Evolutionary conservation across 768 basidiomycete genomes (phyloP).

Genomic region (Grammothele lineata): DNA sequence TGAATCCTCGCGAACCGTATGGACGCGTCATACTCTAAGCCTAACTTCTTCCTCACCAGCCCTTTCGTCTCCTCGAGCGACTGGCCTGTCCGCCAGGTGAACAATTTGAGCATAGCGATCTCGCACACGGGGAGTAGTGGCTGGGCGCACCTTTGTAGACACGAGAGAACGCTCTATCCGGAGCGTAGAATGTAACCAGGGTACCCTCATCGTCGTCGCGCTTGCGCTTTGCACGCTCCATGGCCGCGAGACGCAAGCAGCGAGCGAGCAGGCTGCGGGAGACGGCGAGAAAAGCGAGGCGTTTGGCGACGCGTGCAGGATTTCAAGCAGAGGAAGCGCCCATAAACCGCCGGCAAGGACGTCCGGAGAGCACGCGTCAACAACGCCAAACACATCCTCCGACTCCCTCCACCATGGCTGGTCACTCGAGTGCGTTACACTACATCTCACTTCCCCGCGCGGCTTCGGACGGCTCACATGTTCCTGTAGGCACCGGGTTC

Average conservation of each 20-base stretch:
- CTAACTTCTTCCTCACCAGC: constrained; percentile 59
- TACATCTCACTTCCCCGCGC: not conserved
- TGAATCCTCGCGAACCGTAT: constrained; percentile 50
- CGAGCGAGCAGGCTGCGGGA: not conserved
- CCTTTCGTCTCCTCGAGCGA: constrained; percentile 55
- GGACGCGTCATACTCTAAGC: constrained; percentile 34
- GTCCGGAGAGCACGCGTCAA: constrained; percentile 11
- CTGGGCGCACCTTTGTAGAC: constrained; percentile 35
- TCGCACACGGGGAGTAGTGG: not conserved
- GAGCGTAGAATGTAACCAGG: constrained; percentile 36
- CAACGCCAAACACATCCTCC: constrained; percentile 13
- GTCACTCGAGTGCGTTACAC: constrained; percentile 20
- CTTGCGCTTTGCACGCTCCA: constrained; percentile 8
- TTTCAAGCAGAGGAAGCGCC: constrained; percentile 7
- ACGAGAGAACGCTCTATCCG: constrained; percentile 35
- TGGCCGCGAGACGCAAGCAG: not conserved
- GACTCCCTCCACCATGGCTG: constrained; percentile 25
- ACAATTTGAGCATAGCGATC: not conserved
- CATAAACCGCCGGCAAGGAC: not conserved
- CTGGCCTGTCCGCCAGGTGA: constrained; percentile 40
- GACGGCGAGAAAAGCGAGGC: not conserved
- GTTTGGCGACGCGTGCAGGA: not conserved
- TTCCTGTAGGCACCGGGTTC: constrained; percentile 62
- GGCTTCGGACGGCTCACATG: not conserved
- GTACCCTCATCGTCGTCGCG: constrained; percentile 21